These are phyloP conservation scores for Lepidopterella palustris DNA, from an alignment of 495 filamentous ascomycete genomes.

Conservation along the genomic window DNA sequence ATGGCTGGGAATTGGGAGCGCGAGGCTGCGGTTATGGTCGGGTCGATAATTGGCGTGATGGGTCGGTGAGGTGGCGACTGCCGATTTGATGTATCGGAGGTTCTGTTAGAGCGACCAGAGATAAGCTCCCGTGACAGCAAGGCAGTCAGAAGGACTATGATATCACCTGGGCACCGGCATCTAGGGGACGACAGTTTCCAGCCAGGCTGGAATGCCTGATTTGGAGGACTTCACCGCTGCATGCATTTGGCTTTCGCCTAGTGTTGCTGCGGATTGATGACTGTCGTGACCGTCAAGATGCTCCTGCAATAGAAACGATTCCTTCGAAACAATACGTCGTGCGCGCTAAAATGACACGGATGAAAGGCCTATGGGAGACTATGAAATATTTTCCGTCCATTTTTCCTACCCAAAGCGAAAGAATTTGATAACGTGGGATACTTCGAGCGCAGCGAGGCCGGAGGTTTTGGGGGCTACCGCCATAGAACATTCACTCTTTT, in stretches of 20 bases:
- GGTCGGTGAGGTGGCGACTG: slow-evolving; percentile 37
- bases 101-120: background rate
- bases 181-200: background rate
- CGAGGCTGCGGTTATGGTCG: slow-evolving; percentile 93
- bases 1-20: slow-evolving; percentile 67
- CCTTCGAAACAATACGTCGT: slow-evolving; percentile 13
- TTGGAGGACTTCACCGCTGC: background rate
- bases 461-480: no score
- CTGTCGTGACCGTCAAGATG: background rate
- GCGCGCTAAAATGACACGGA: slow-evolving; percentile 18
- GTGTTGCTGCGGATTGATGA: background rate
- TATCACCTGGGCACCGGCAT: background rate
- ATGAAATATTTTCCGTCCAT: background rate
- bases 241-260: background rate
- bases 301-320: slow-evolving; percentile 29
- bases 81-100: background rate
- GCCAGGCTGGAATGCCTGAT: slow-evolving; percentile 3
- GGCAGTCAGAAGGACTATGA: background rate
- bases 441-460: no score
- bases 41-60: slow-evolving; percentile 55
- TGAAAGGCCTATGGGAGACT: slow-evolving; percentile 10
- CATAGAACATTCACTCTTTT: no score
- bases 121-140: background rate
- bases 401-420: no score
- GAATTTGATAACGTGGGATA: no score